Base-by-base conservation (phyloP, 164 flowering plant species). In the Chimonanthus praecox region DNA sequence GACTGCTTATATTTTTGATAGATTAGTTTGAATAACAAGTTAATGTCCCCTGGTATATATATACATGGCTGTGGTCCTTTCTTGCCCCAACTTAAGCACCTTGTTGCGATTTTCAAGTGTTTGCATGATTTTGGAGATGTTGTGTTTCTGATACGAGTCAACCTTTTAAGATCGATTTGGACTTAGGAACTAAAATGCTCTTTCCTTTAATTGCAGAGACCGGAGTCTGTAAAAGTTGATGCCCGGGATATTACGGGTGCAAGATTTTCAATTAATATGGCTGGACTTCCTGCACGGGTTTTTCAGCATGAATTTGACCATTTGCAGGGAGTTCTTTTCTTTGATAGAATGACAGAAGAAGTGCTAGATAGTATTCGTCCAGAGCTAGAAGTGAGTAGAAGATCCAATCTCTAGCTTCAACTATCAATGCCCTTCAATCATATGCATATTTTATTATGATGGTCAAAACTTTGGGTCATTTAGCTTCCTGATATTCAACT, bases 261-360 rank as follows among this genome's bases (percentile, higher is more conserved):
- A 76, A 96, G 81, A 80, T 93, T 93, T 81, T 64, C 87, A 44
- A 62, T 90, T 70, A 79, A 74, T 84, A 78, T 96, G 72, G 88
- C 93, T 0, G 92, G 82, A 13, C 94, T 96, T 78, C 89, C 92
- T 68, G 92, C 99, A 61, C 83, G 98, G 45, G 87, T 96, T 44
- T 96, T 96, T 76, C 99, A 96, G 84, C 99, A 94, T 82, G 99
- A 96, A 75, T 96, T 84, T 83, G 99, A 96, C 80, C 97, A 96
- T 84, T 80, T 96, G 82, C 88, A 92, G 97, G 99, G 98, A 48
- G 78, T 81, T 75, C 87, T 96, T 68, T 96, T 89, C 85, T 92
- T 92, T 81, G 97, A 96, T 69, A 86, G 95, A 81, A 94, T 94
- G 98, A 88, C 86, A 3, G 95, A 90, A 21, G 89, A 88, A 65